These are phyloP conservation scores for Colletotrichum camelliae DNA, from an alignment of 2,329 filamentous ascomycete species.

Conservation along the genomic window DNA sequence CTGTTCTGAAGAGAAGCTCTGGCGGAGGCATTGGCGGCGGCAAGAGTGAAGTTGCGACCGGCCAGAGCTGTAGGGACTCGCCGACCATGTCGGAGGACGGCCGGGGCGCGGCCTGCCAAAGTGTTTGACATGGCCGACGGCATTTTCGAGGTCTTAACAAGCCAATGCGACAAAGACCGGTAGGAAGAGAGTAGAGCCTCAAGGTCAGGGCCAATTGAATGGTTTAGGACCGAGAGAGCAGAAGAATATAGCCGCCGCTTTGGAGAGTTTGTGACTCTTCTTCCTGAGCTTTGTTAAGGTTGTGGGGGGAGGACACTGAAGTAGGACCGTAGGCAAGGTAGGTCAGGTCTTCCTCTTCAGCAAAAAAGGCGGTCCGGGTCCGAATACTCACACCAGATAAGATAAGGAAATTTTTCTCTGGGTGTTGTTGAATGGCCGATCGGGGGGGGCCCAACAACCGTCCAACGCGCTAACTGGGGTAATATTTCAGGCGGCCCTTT, in stretches of 20 bases:
- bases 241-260: conserved; percentile 11
- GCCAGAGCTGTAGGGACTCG: conserved; percentile 51
- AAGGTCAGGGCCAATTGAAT: conserved; percentile 24
- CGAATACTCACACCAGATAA: conserved; percentile 13
- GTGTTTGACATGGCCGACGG: conserved; percentile 43
- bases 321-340: not conserved
- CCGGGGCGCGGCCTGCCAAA: conserved; percentile 63
- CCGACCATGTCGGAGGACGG: conserved; percentile 60
- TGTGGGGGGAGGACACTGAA: conserved; percentile 2
- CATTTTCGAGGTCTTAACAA: conserved; percentile 31
- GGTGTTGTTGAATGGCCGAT: conserved; percentile 18
- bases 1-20: conserved; percentile 37
- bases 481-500: conserved; percentile 1
- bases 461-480: conserved; percentile 7
- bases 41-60: conserved; percentile 47
- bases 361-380: conserved; percentile 20
- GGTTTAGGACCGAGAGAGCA: conserved; percentile 19
- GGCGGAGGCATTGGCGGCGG: conserved; percentile 35
- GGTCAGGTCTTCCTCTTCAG: conserved; percentile 11
- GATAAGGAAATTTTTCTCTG: conserved; percentile 27
- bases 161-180: conserved; percentile 9
- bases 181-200: not conserved
- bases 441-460: conserved; percentile 13
- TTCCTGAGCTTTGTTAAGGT: conserved; percentile 15
- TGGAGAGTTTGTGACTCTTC: conserved; percentile 22